phyloP scores from a whole-genome alignment of 1,284 basidiomycete genomes.

The Ganoderma boninense region DNA sequence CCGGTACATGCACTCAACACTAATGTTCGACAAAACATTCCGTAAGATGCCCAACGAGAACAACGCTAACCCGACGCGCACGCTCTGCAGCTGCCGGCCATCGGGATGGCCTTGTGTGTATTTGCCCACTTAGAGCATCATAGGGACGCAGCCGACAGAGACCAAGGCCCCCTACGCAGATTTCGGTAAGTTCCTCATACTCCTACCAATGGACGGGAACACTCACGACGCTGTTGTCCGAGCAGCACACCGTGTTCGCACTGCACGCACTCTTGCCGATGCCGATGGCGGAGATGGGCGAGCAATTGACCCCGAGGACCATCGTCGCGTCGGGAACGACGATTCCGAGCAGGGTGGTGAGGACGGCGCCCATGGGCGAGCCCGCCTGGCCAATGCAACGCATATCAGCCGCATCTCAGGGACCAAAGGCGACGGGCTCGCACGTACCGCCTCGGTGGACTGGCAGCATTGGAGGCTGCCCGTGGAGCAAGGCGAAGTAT shows the following conservation, averaged over 20 bases:
- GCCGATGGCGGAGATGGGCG: slow-evolving; percentile 35
- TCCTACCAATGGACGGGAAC: not conserved
- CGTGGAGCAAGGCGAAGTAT: slow-evolving; percentile 31
- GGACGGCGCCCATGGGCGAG: slow-evolving; percentile 10
- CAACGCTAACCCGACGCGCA: not conserved
- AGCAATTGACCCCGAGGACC: slow-evolving; percentile 39
- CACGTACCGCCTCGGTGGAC: slow-evolving; percentile 10
- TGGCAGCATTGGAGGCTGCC: slow-evolving; percentile 40
- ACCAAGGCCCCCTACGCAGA: slow-evolving; percentile 30
- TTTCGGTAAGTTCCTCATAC: not conserved
- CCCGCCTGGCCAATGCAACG: slow-evolving; percentile 15
- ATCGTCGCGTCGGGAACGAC: slow-evolving; percentile 31
- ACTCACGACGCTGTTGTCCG: slow-evolving; percentile 20
- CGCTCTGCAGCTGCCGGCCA: not conserved
- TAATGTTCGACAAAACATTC: not conserved
- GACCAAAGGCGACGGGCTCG: not conserved
- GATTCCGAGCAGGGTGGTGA: slow-evolving; percentile 35
- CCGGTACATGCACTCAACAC: not conserved
- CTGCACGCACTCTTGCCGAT: slow-evolving; percentile 32
- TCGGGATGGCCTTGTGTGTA: not conserved
- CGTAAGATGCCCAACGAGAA: not conserved
- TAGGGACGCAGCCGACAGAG: slow-evolving; percentile 36
- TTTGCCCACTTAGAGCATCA: slow-evolving; percentile 23
- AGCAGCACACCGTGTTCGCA: slow-evolving; percentile 16
- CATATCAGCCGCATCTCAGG: slow-evolving; percentile 1